phyloP scores from a whole-genome alignment of 495 filamentous ascomycete genomes.

The Xylaria castorea region DNA sequence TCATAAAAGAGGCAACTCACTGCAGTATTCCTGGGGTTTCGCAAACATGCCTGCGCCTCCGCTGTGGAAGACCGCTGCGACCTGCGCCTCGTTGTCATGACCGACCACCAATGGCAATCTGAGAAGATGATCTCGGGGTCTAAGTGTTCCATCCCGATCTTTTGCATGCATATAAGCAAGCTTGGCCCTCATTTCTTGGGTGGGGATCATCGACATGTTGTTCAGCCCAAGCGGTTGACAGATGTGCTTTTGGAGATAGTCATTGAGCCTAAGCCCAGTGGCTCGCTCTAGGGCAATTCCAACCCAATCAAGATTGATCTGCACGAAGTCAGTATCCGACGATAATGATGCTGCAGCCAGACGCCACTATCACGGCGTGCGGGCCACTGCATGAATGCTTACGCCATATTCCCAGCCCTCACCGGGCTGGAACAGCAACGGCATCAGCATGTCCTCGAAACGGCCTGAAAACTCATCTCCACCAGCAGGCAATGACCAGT shows the following conservation, averaged over 20 bases:
- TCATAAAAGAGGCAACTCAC: conserved; percentile 43
- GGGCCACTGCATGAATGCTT: conserved; percentile 30
- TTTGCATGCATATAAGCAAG: conserved; percentile 60
- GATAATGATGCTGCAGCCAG: neutral
- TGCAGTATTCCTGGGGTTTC: conserved; percentile 60
- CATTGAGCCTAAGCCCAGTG: conserved; percentile 55
- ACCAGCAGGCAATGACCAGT: conserved; percentile 54
- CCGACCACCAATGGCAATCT: conserved; percentile 50
- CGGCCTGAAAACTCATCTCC: conserved; percentile 59
- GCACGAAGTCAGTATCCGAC: neutral
- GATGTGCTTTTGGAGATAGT: conserved; percentile 62
- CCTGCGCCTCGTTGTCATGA: conserved; percentile 38
- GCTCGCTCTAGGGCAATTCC: conserved; percentile 63
- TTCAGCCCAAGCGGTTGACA: conserved; percentile 61
- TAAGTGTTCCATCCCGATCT: conserved; percentile 46
- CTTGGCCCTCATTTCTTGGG: conserved; percentile 51
- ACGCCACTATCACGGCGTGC: neutral
- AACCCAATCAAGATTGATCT: conserved; percentile 66
- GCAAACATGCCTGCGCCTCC: conserved; percentile 65
- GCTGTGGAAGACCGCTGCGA: conserved; percentile 50
- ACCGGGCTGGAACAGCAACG: conserved; percentile 65
- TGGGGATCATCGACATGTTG: conserved; percentile 63
- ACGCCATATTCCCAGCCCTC: conserved; percentile 65
- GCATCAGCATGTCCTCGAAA: conserved; percentile 54
- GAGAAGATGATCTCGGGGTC: conserved; percentile 53